Evolutionary conservation across 768 basidiomycete genomes (phyloP).

Genomic region (Chiua virens): DNA sequence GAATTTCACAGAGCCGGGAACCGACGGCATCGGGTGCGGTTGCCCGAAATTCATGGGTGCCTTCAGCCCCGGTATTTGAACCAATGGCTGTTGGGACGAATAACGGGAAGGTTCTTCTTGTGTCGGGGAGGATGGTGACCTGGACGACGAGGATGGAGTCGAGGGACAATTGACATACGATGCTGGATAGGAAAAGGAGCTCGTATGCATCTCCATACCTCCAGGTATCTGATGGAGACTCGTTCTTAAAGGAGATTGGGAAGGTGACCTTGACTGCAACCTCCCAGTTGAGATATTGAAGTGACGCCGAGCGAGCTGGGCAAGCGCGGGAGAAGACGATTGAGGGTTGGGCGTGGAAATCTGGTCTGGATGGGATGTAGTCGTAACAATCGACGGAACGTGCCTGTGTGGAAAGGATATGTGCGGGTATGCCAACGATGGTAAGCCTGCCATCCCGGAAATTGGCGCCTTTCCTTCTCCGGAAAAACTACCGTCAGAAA

Average conservation of each 20-base stretch:
- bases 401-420: constrained; percentile 43
- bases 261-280: constrained; percentile 30
- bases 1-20: constrained; percentile 16
- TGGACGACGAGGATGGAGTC: constrained; percentile 54
- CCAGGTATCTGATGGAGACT: constrained; percentile 18
- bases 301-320: constrained; percentile 27
- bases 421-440: constrained; percentile 19
- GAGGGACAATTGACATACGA: constrained; percentile 55
- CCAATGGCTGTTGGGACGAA: constrained; percentile 18
- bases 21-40: constrained; percentile 11
- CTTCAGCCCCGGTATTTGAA: constrained; percentile 17
- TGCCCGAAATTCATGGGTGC: constrained; percentile 9
- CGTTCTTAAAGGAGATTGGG: constrained; percentile 30
- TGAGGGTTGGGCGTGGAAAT: constrained; percentile 16
- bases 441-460: constrained; percentile 5
- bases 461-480: constrained; percentile 4
- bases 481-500: constrained; percentile 15
- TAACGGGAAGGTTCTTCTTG: constrained; percentile 19
- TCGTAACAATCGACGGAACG: constrained; percentile 49
- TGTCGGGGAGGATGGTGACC: constrained; percentile 47
- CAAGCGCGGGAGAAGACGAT: constrained; percentile 11
- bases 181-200: constrained; percentile 16
- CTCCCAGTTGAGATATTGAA: constrained; percentile 21
- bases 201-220: constrained; percentile 11
- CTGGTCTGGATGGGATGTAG: constrained; percentile 34